Percentiles rank a stretch among this genome's conserved stretches.
Evolutionary conservation across 306 rosid species (phyloP).

Genomic region (Vigna unguiculata): DNA sequence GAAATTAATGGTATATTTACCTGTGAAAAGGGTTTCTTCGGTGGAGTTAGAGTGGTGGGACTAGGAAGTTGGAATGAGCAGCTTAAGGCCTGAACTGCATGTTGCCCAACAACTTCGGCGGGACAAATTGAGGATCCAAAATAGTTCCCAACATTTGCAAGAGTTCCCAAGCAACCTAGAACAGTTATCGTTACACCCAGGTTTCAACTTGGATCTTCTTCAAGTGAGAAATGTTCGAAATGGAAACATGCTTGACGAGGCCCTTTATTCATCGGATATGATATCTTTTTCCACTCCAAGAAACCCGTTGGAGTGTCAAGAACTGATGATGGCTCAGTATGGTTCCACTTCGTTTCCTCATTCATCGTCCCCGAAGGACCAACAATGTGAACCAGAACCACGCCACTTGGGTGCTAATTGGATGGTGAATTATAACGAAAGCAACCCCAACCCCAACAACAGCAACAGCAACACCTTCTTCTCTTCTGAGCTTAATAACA

Average conservation of each 20-base stretch:
- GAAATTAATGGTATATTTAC: background rate
- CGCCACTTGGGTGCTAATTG: constrained; percentile 53
- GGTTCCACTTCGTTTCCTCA: constrained; percentile 34
- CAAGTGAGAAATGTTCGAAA: constrained; percentile 58
- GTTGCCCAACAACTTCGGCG: constrained; percentile 94
- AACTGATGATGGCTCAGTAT: constrained; percentile 35
- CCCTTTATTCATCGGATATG: constrained; percentile 59
- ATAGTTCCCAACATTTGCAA: constrained; percentile 44
- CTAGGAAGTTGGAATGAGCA: constrained; percentile 62
- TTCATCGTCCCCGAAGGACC: constrained; percentile 5
- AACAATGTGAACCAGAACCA: background rate
- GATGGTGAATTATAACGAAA: constrained; percentile 51
- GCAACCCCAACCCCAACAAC: constrained; percentile 36
- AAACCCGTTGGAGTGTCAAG: constrained; percentile 39
- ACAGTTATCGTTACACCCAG: constrained; percentile 47
- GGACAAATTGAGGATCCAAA: constrained; percentile 73
- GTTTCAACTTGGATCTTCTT: constrained; percentile 53
- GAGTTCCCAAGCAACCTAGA: constrained; percentile 50
- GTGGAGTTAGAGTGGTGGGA: background rate
- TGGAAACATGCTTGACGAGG: constrained; percentile 50
- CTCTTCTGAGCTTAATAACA: constrained; percentile 39
- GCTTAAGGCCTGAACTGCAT: constrained; percentile 77
- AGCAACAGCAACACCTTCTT: constrained; percentile 36
- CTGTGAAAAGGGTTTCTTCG: background rate
- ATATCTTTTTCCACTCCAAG: constrained; percentile 50